phyloP scores from a whole-genome alignment of 2,329 filamentous ascomycete genomes.

The Penicillium corylophilum region DNA sequence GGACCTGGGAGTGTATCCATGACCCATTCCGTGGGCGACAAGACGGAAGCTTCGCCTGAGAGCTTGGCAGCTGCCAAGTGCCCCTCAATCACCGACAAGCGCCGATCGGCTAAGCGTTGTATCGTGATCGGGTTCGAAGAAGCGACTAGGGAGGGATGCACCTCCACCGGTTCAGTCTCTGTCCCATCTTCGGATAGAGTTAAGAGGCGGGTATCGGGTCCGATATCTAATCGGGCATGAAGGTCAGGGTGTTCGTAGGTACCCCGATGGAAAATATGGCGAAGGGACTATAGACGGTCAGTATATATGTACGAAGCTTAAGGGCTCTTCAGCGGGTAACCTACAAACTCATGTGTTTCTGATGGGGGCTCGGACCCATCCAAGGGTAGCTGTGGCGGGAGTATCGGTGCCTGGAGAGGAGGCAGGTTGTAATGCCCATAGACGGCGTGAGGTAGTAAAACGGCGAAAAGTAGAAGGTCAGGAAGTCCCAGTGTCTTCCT shows the following conservation, averaged over 20 bases:
- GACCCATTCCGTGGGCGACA: slow-evolving; percentile 77
- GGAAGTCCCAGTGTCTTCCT: slow-evolving; percentile 13
- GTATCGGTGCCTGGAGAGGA: slow-evolving; percentile 28
- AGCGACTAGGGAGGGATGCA: slow-evolving; percentile 56
- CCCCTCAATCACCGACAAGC: slow-evolving; percentile 72
- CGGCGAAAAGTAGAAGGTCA: slow-evolving; percentile 23
- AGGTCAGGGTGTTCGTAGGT: slow-evolving; percentile 74
- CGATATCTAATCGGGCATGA: slow-evolving; percentile 73
- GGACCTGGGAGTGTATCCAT: slow-evolving; percentile 75
- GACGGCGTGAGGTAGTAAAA: slow-evolving; percentile 21
- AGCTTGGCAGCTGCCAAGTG: slow-evolving; percentile 72
- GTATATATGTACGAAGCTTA: not conserved
- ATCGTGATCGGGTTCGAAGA: slow-evolving; percentile 69
- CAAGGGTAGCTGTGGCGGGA: slow-evolving; percentile 36
- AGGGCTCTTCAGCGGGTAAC: slow-evolving; percentile 1
- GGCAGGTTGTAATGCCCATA: slow-evolving; percentile 22
- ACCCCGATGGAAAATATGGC: slow-evolving; percentile 92
- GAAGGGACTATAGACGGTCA: slow-evolving; percentile 50
- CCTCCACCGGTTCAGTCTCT: slow-evolving; percentile 43
- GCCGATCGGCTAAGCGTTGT: slow-evolving; percentile 76
- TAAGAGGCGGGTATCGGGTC: slow-evolving; percentile 57
- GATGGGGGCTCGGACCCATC: slow-evolving; percentile 17
- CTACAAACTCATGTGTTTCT: slow-evolving; percentile 40
- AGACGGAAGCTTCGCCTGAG: slow-evolving; percentile 64
- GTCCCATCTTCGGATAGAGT: slow-evolving; percentile 41